phyloP scores from a whole-genome alignment of 352 stramenopile species.

The Pythium guiyangense region DNA sequence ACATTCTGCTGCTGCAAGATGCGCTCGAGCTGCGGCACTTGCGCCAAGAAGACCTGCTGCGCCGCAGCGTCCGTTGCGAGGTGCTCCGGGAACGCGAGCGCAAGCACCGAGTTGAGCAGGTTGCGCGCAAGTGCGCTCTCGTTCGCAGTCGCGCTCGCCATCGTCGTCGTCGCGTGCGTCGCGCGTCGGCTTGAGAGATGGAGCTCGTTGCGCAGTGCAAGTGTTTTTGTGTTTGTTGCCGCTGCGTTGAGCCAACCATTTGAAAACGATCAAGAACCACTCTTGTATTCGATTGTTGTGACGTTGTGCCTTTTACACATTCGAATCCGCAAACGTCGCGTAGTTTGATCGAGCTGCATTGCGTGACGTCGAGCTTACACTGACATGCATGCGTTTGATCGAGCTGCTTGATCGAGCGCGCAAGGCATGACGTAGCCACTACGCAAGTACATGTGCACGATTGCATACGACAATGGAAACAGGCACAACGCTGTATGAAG shows the following conservation, averaged over 20 bases:
- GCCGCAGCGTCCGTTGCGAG: constrained; percentile 32
- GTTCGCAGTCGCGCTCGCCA: constrained; percentile 16
- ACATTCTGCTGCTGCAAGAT: constrained; percentile 66
- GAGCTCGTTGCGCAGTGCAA: no score
- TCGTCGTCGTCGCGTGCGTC: neutral
- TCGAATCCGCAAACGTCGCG: no score
- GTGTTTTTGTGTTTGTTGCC: neutral
- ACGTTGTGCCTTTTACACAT: neutral
- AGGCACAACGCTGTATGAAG: neutral
- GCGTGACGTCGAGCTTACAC: no score
- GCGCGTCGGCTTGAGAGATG: no score
- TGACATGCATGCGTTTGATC: no score
- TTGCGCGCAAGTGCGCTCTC: constrained; percentile 62
- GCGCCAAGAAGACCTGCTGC: constrained; percentile 40
- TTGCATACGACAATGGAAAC: neutral
- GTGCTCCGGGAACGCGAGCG: constrained; percentile 61
- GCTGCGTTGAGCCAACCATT: neutral
- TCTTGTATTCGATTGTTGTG: no score
- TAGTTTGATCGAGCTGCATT: no score
- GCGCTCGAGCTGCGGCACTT: constrained; percentile 41
- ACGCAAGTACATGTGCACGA: neutral
- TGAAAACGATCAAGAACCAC: no score
- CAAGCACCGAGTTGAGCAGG: constrained; percentile 72
- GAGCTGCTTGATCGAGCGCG: neutral
- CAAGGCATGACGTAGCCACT: neutral